Conservation (phyloP, 2,329 filamentous ascomycete species). For the Lojkania enalia region DNA sequence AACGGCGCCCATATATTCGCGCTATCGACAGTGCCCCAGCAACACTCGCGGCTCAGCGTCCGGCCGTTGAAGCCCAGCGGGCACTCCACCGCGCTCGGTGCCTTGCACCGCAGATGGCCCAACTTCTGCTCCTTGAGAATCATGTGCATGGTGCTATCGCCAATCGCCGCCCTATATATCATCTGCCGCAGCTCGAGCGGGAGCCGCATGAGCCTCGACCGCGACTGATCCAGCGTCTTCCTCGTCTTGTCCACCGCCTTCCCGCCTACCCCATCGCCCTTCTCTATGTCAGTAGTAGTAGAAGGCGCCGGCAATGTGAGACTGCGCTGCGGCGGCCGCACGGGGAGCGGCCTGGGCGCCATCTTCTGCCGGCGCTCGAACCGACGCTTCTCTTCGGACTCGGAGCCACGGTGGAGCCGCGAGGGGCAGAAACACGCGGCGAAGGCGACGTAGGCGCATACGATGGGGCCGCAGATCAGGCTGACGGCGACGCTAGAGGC, state of each 20-base stretch:
- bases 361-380: constrained; percentile 25
- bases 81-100: constrained; percentile 14
- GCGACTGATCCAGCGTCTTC: constrained; percentile 19
- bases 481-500: constrained; percentile 17
- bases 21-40: constrained; percentile 17
- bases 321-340: constrained; percentile 17
- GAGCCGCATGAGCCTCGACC: constrained; percentile 19
- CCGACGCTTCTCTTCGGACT: constrained; percentile 24
- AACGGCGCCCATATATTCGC: constrained; percentile 19
- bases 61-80: constrained; percentile 16
- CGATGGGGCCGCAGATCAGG: constrained; percentile 21
- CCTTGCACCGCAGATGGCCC: constrained; percentile 25
- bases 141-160: constrained; percentile 24
- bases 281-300: neutral
- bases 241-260: constrained; percentile 1
- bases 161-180: constrained; percentile 21
- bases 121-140: constrained; percentile 24
- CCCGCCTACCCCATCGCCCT: neutral
- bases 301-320: constrained; percentile 19
- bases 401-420: constrained; percentile 14
- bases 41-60: constrained; percentile 18
- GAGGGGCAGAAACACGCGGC: constrained; percentile 25
- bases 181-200: constrained; percentile 25
- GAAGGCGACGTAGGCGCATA: constrained; percentile 22
- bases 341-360: constrained; percentile 22